A percentile compares a stretch with the other conserved stretches of the same genome.
Conservation (phyloP, 129 eudicot species). For the Erigeron canadensis region DNA sequence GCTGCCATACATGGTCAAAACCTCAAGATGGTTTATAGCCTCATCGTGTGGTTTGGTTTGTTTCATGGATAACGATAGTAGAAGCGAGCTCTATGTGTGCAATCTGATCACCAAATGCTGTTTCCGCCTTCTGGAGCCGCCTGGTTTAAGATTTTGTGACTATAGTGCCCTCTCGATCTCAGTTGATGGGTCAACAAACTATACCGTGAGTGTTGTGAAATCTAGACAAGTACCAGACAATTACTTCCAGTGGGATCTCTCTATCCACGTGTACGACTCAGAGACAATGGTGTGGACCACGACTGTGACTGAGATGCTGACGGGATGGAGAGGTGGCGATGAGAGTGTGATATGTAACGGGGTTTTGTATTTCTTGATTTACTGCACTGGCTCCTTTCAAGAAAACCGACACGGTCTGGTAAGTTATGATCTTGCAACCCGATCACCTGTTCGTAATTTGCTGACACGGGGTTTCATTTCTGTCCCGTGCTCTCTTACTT, state of each 20-base stretch:
- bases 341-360: constrained; percentile 86
- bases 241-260: constrained; percentile 80
- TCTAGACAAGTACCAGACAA: constrained; percentile 85
- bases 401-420: constrained; percentile 76
- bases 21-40: constrained; percentile 76
- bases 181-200: constrained; percentile 45
- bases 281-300: constrained; percentile 65
- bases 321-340: constrained; percentile 95
- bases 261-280: constrained; percentile 74
- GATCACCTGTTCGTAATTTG: constrained; percentile 33
- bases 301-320: constrained; percentile 56
- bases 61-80: constrained; percentile 80
- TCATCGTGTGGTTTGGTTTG: constrained; percentile 89
- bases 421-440: constrained; percentile 48
- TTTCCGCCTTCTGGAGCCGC: constrained; percentile 56
- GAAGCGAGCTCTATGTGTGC: constrained; percentile 73
- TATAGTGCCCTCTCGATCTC: constrained; percentile 75
- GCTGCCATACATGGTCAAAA: constrained; percentile 73
- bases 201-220: constrained; percentile 64
- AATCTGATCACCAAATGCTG: constrained; percentile 67
- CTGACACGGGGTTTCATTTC: constrained; percentile 53
- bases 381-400: constrained; percentile 56
- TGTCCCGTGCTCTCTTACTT: constrained; percentile 87
- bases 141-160: constrained; percentile 62
- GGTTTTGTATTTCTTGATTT: constrained; percentile 73